Percentiles rank a stretch among this genome's conserved stretches.
Evolutionary conservation across 371 early-diverging fungal species (phyloP).

Genomic region (Rhizopus stolonifer): DNA sequence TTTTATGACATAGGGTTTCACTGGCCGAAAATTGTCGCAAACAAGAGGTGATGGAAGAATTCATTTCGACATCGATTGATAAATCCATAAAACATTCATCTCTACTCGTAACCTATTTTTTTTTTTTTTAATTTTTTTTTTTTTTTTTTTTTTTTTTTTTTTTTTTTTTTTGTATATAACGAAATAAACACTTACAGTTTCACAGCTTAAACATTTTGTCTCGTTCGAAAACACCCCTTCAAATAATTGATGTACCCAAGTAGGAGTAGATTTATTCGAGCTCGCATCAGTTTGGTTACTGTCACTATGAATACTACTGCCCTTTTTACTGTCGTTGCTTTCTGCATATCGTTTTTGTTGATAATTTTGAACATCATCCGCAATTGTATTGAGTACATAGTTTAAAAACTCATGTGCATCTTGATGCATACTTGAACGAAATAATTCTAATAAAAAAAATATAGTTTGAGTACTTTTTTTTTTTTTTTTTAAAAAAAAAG

Average conservation of each 20-base stretch:
- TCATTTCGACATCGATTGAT: constrained; percentile 93
- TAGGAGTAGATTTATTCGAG: constrained; percentile 28
- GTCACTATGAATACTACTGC: constrained; percentile 18
- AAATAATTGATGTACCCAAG: constrained; percentile 97
- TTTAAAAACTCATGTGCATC: constrained; percentile 98
- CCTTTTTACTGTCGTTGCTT: constrained; percentile 7
- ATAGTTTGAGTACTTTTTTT: background rate
- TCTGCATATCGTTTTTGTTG: constrained; percentile 28
- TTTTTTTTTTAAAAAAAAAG: background rate
- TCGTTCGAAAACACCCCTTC: constrained; percentile 95
- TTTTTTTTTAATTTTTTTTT: too few species aligned
- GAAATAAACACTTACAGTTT: constrained; percentile 61
- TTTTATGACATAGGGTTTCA: constrained; percentile 90
- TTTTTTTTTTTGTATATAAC: background rate
- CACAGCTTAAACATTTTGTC: constrained; percentile 94
- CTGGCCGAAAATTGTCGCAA: constrained; percentile 91
- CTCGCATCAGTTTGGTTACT: constrained; percentile 1
- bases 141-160: background rate
- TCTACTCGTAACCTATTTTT: constrained; percentile 88
- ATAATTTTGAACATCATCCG: constrained; percentile 78
- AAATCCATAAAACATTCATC: constrained; percentile 96
- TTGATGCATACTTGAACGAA: constrained; percentile 92
- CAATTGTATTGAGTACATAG: constrained; percentile 88
- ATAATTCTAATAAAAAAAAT: constrained; percentile 64
- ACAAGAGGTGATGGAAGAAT: constrained; percentile 91